Base-by-base conservation (phyloP, 441 rosid genomes). In the Mallotus repandus region DNA sequence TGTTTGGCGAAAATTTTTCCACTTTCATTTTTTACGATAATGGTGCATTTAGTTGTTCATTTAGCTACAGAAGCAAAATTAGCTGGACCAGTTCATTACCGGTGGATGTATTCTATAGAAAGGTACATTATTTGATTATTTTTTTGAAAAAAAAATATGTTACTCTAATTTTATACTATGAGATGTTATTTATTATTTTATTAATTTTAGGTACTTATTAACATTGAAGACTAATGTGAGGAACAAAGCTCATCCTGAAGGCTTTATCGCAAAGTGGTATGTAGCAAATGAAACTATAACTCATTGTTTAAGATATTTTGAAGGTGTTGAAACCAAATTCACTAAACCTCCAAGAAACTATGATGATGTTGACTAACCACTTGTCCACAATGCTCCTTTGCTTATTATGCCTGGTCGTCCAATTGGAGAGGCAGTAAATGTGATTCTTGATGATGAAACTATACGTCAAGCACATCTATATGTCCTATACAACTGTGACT, bases 191-290 rank as follows among this genome's bases (percentile, higher is more conserved):
- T 25, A 25, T 25, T 25, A 25, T 25, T 25, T 25, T 25, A 25
- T 25, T 25, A 25, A 25, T 16, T 52, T 12, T 54, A 54, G 8
- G 19, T 54, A 54, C 22, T 54, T 54, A 21, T 54, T 50, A 8
- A 18, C 57, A 8, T 19, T 54, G 21, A 54, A 54, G 21, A 4
- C 57, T 16, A 54, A 16, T 54, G 21, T n/a, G 21, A 16, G 1
- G 7, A 90, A 89, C 79, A 66, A 86, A 82, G 80, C 91, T 80
- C 49, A 38, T 1, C 49, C 22, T 35, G 12, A 63, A 41, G 35
- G 48, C 3, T 63, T 22, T 16, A 63, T 63, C 38, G 48, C 22
- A 63, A 13, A 63, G 22, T 41, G 48, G 43, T 63, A 63, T 7
- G 6, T 35, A 35, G 35, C 35, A 15, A 41, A 38, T 63, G 7